phyloP scores from a whole-genome alignment of 2,329 filamentous ascomycete genomes.

The Cytospora piceae region DNA sequence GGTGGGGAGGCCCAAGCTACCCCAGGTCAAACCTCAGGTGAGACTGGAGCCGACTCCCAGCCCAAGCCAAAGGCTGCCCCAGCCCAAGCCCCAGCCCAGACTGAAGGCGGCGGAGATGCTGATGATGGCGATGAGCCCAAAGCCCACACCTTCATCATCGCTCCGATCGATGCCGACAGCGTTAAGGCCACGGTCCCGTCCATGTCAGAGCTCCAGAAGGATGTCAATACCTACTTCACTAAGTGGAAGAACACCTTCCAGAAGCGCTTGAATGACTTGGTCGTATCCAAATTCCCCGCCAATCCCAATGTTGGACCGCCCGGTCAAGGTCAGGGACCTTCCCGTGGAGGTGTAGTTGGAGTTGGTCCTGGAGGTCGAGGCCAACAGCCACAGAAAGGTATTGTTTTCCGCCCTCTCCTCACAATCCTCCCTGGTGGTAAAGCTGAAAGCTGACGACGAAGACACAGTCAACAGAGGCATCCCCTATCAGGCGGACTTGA shows the following conservation, averaged over 20 bases:
- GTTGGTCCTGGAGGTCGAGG: slow-evolving; percentile 9
- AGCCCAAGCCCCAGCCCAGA: slow-evolving; percentile 9
- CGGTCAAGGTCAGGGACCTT: slow-evolving; percentile 35
- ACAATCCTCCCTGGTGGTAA: not conserved
- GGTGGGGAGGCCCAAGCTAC: slow-evolving; percentile 10
- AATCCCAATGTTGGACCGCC: slow-evolving; percentile 28
- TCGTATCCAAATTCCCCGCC: slow-evolving; percentile 50
- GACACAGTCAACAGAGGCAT: slow-evolving; percentile 38
- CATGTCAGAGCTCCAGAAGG: slow-evolving; percentile 66
- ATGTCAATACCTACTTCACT: slow-evolving; percentile 72
- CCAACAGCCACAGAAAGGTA: slow-evolving; percentile 29
- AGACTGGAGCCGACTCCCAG: slow-evolving; percentile 15
- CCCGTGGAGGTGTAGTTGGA: slow-evolving; percentile 36
- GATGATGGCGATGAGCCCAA: slow-evolving; percentile 16
- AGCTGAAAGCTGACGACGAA: slow-evolving; percentile 30
- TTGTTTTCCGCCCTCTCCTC: not conserved
- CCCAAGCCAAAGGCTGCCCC: slow-evolving; percentile 2
- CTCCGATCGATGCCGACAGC: slow-evolving; percentile 24
- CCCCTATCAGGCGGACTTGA: slow-evolving; percentile 44
- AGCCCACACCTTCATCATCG: slow-evolving; percentile 19
- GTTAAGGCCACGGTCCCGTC: slow-evolving; percentile 38
- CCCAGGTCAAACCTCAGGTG: slow-evolving; percentile 20
- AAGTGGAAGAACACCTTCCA: slow-evolving; percentile 78
- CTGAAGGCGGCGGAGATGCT: slow-evolving; percentile 14
- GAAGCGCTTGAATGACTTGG: slow-evolving; percentile 71